Percentiles rank a stretch among this genome's conserved stretches.
Conservation (phyloP, 2,329 filamentous ascomycete genomes). For the Cordyceps fumosorosea region DNA sequence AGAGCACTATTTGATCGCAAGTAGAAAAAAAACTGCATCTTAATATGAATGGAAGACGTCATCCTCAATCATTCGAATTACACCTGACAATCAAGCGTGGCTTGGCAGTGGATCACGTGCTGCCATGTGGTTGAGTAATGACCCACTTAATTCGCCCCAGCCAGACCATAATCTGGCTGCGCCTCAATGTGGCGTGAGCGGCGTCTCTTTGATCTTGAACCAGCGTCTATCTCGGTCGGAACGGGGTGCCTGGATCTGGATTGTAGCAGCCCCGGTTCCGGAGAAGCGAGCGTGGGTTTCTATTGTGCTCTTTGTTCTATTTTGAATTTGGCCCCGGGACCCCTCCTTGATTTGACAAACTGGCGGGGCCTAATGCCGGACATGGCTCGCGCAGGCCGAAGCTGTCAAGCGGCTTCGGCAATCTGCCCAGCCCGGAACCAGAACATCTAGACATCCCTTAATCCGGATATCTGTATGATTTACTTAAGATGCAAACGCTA, state of each 20-base stretch:
- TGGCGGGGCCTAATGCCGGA: not conserved
- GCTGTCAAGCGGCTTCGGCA: not conserved
- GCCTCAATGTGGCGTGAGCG: not conserved
- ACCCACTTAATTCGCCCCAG: not conserved
- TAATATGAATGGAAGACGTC: conserved; percentile 2
- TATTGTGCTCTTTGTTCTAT: not conserved
- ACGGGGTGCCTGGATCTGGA: not conserved
- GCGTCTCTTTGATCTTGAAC: not conserved
- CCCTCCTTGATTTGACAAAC: not conserved
- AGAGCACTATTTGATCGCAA: not conserved
- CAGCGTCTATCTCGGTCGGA: not conserved
- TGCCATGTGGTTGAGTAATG: not conserved
- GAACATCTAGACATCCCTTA: not conserved
- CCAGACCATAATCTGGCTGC: not conserved
- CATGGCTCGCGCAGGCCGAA: not conserved
- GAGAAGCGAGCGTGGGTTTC: not conserved
- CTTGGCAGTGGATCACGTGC: conserved; percentile 13
- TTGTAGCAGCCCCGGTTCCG: not conserved
- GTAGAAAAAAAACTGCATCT: not conserved
- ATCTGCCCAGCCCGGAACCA: not conserved
- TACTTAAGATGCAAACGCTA: not conserved
- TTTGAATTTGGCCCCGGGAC: not conserved
- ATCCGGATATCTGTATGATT: no score
- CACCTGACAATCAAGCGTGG: not conserved
- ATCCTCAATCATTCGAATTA: not conserved